Base-by-base conservation (phyloP, 371 early-diverging fungal genomes). In the Phascolomyces articulosus region DNA sequence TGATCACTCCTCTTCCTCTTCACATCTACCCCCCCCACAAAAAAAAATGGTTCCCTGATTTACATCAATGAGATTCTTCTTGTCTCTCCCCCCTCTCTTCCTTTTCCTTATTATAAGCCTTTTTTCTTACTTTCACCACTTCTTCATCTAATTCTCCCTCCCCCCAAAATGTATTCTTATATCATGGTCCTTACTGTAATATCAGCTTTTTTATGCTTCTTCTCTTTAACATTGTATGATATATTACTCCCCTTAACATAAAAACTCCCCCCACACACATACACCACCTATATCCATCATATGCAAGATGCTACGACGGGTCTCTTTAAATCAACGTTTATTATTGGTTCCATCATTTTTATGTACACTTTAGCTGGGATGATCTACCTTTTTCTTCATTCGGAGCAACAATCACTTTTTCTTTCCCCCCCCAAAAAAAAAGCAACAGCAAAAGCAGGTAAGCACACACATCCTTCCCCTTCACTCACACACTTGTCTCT, bases 141-240 rank as follows among this genome's bases (percentile, higher is more conserved):
- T n/a, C n/a, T n/a, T n/a, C n/a, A n/a, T n/a, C n/a, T n/a, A n/a
- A n/a, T n/a, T 23, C 51, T 51, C 48, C 51, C 51, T 15, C 48
- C 31, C 51, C 44, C 44, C 44, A 8, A 44, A 44, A 28, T 62
- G 63, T 55, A 62, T 40, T 54, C 63, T 62, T 62, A 40, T 41
- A 60, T 60, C 61, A 62, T 34, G n/a, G n/a, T n/a, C n/a, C n/a
- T n/a, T n/a, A n/a, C n/a, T n/a, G n/a, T n/a, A n/a, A n/a, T n/a
- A n/a, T n/a, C n/a, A n/a, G n/a, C n/a, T 34, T 62, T 62, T 54
- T 62, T 62, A 54, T 62, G 38, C 40, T 62, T 24, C 55, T 62
- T 62, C 63, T 40, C 49, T 13, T 34, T 55, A 55, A 28, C 38
- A 55, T 55, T 29, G 20, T 23, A 29, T 18, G 1, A 34, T 20